Evolutionary conservation across 805 yeast genomes (phyloP), one percentile per base, ranked within the genome.

Genomic region (Candida oleophila): DNA sequence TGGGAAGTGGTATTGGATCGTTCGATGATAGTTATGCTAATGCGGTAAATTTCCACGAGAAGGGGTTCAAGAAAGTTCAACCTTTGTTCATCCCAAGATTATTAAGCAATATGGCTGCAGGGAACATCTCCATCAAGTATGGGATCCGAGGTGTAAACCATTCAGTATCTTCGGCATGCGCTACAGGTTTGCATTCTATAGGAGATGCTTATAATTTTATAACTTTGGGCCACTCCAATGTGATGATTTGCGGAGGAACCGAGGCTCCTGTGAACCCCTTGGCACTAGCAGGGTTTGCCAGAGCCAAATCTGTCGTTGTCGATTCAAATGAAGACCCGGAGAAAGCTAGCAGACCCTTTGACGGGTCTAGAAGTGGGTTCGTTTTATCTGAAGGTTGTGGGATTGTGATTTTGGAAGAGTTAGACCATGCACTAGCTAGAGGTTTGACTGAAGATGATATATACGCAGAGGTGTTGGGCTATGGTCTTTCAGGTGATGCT

Each of bases 301-400:
- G 98, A 38, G 94, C 97, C 3, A 82, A 88, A 55, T 83, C 96
- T 2, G 77, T 94, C 9, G 82, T 83, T 3, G 78, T 90, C 0
- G 74, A 68, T 21, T 84, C 62, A 55, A 83, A 81, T 49, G 86
- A 85, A 40, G 62, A 62, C 2, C 96, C 96, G 2, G 55, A 56
- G 3, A 66, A 68, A 25, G 88, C 96, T 0, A 86, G 96, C 4
- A 69, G 96, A 48, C 99, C 99, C 0, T 94, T 94, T 64, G 99
- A 94, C 60, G 61, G 62, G 12, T 65, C 71, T 1, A 68, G 99
- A 49, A 77, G 76, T 47, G 99, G 99, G 3, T 94, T 94, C 66
- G 97, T 94, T 0, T 73, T 94, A 28, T 85, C 96, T 25, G 99
- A 94, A 70, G 99, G 99, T 1, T 74, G 92, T 15, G 98, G 96